phyloP scores from a whole-genome alignment of 106 monocot genomes.

The Acanthochlamys bracteata region DNA sequence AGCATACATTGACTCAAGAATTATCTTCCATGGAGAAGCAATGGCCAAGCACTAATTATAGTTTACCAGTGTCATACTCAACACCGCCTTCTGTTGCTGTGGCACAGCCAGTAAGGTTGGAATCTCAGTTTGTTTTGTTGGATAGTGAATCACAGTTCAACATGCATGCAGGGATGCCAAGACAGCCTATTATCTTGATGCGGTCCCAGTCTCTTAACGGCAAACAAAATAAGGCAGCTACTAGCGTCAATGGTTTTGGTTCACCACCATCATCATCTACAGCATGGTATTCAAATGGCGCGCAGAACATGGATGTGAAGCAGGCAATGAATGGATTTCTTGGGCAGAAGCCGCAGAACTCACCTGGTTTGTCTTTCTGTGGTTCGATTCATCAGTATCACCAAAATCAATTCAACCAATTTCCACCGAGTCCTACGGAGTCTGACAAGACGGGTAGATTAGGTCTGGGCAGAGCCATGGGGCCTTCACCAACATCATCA shows the following conservation, averaged over 20 bases:
- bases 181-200: constrained; percentile 69
- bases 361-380: constrained; percentile 11
- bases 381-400: constrained; percentile 12
- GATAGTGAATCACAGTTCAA: constrained; percentile 27
- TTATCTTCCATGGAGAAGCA: constrained; percentile 21
- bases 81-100: constrained; percentile 25
- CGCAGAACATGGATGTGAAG: constrained; percentile 14
- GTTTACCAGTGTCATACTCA: constrained; percentile 19
- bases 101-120: constrained; percentile 16
- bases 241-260: constrained; percentile 4
- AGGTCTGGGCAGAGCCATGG: constrained; percentile 24
- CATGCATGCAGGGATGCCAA: constrained; percentile 18
- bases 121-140: constrained; percentile 11
- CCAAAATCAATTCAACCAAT: constrained; percentile 18
- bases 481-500: constrained; percentile 1
- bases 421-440: constrained; percentile 22
- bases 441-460: constrained; percentile 12
- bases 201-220: constrained; percentile 37
- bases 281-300: constrained; percentile 29
- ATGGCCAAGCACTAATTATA: constrained; percentile 22
- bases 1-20: constrained; percentile 19
- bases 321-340: not conserved
- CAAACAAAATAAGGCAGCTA: constrained; percentile 23
- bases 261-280: constrained; percentile 10
- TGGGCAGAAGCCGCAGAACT: constrained; percentile 8